Percentiles rank a stretch among this genome's conserved stretches.
Evolutionary conservation across 345 rosid genomes (phyloP).

Genomic region (Citrus sp.): DNA sequence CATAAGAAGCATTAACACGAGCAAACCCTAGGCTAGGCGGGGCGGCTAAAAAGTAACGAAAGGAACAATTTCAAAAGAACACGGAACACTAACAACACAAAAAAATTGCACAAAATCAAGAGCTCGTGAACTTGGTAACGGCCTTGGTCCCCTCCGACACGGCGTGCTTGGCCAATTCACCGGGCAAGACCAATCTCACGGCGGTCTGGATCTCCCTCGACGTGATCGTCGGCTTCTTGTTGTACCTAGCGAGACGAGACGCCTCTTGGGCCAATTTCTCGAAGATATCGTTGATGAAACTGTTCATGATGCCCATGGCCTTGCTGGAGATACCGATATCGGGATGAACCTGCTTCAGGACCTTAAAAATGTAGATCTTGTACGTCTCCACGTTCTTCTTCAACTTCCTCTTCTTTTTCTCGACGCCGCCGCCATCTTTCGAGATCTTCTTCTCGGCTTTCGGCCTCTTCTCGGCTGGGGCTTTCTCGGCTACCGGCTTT

Average conservation of each 20-base stretch:
- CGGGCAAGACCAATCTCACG: slow-evolving; percentile 60
- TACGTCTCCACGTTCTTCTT: slow-evolving; percentile 67
- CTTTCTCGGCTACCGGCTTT: slow-evolving; percentile 45
- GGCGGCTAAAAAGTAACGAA: too few species aligned
- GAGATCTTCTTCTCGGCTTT: slow-evolving; percentile 64
- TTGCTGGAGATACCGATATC: slow-evolving; percentile 65
- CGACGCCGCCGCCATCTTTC: slow-evolving; percentile 46
- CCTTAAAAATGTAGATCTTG: slow-evolving; percentile 72
- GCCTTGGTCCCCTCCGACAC: slow-evolving; percentile 72
- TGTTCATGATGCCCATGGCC: slow-evolving; percentile 78
- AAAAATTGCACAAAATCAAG: slow-evolving; percentile 16
- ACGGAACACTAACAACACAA: neutral
- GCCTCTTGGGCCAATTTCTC: slow-evolving; percentile 70
- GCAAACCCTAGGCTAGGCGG: neutral
- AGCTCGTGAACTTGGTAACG: slow-evolving; percentile 68
- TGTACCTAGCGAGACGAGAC: slow-evolving; percentile 59
- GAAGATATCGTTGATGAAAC: slow-evolving; percentile 66
- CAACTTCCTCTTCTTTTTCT: slow-evolving; percentile 50
- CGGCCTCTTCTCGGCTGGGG: slow-evolving; percentile 54
- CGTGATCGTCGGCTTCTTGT: slow-evolving; percentile 69
- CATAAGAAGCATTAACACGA: neutral
- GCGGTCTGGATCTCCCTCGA: slow-evolving; percentile 74
- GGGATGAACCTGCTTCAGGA: slow-evolving; percentile 56
- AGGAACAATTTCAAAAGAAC: too few species aligned
- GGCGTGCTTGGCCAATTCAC: slow-evolving; percentile 68